Evolutionary conservation across 2,329 filamentous ascomycete genomes (phyloP).

Genomic region (Magnaporthales sp.): DNA sequence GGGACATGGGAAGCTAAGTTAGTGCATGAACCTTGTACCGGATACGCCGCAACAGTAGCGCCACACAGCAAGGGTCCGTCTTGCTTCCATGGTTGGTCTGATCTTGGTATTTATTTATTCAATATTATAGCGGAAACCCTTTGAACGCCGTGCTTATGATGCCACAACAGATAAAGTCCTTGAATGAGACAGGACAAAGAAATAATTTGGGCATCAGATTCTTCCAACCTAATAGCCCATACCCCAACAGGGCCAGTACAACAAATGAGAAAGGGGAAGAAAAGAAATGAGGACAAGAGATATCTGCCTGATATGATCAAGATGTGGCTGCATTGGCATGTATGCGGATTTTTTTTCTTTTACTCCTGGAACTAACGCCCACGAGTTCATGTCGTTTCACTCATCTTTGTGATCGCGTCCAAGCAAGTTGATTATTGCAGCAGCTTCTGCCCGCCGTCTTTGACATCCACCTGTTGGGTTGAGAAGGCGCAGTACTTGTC

Average conservation of each 20-base stretch:
- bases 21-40: not conserved
- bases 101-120: not conserved
- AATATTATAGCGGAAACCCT: not conserved
- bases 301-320: not conserved
- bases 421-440: conserved; percentile 13
- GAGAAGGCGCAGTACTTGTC: conserved; percentile 88
- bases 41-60: not conserved
- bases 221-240: not conserved
- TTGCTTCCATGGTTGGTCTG: not conserved
- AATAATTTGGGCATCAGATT: not conserved
- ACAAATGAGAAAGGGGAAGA: not conserved
- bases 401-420: not conserved
- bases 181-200: not conserved
- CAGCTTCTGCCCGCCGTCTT: conserved; percentile 27
- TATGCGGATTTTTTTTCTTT: not conserved
- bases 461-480: conserved; percentile 48
- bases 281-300: not conserved
- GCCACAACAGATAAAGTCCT: not conserved
- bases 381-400: not conserved
- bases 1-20: not conserved
- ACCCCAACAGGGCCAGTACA: not conserved
- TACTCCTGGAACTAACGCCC: not conserved
- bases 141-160: conserved; percentile 2
- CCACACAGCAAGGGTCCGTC: not conserved
- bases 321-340: not conserved